Conservation (phyloP, 495 filamentous ascomycete genomes). For the Daldinia grandis region DNA sequence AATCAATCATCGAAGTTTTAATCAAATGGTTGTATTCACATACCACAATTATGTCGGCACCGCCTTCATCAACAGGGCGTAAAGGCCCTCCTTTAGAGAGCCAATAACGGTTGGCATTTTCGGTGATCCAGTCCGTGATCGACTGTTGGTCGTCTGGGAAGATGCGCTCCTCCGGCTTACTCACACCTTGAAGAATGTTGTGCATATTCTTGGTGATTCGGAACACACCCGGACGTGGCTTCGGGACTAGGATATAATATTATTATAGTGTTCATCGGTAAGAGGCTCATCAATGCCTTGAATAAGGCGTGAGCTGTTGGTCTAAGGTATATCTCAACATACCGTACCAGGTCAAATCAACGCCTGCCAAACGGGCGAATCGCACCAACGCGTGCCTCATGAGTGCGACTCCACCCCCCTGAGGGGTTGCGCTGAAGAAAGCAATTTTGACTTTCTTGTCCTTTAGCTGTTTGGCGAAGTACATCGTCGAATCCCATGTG, state of each 20-base stretch:
- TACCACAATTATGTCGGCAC: slow-evolving; percentile 81
- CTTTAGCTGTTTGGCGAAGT: slow-evolving; percentile 73
- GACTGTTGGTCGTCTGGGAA: slow-evolving; percentile 65
- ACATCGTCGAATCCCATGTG: slow-evolving; percentile 75
- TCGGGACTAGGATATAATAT: slow-evolving; percentile 74
- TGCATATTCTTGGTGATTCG: slow-evolving; percentile 90
- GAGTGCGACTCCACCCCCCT: slow-evolving; percentile 86
- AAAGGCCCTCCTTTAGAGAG: slow-evolving; percentile 73
- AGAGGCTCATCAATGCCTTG: background rate
- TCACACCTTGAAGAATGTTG: slow-evolving; percentile 90
- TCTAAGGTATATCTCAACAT: slow-evolving; percentile 26
- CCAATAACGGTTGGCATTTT: slow-evolving; percentile 84
- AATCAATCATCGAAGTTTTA: background rate
- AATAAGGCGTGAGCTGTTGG: background rate
- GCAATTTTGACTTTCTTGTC: slow-evolving; percentile 74
- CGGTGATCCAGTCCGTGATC: slow-evolving; percentile 76
- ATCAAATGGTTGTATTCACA: slow-evolving; percentile 28
- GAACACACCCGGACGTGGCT: slow-evolving; percentile 84
- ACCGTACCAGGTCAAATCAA: slow-evolving; percentile 80
- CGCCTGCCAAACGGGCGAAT: slow-evolving; percentile 72
- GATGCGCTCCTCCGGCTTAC: slow-evolving; percentile 67
- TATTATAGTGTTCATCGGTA: slow-evolving; percentile 10
- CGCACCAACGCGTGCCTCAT: slow-evolving; percentile 88
- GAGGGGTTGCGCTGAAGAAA: slow-evolving; percentile 86
- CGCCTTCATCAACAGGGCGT: slow-evolving; percentile 70